A percentile compares a stretch with the other conserved stretches of the same genome.
These are phyloP conservation scores for Paramyrothecium roridum DNA, from an alignment of 2,329 filamentous ascomycete species.

Conservation along the genomic window DNA sequence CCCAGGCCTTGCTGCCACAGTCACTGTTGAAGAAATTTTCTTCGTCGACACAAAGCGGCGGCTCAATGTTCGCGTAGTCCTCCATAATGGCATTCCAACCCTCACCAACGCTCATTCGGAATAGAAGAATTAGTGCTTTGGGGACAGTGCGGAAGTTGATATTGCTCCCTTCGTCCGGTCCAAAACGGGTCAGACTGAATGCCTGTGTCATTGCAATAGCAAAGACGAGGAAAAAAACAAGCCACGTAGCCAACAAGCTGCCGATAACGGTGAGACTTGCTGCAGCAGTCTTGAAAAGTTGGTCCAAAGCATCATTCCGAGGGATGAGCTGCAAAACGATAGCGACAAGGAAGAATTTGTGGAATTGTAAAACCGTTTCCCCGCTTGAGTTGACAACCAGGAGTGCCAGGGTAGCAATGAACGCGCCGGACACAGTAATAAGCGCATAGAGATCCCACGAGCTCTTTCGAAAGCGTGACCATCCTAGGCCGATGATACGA, in stretches of 20 bases:
- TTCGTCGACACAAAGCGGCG: slow-evolving; percentile 75
- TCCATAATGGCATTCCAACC: slow-evolving; percentile 98
- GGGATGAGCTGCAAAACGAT: slow-evolving; percentile 90
- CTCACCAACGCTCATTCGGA: slow-evolving; percentile 89
- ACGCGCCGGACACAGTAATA: slow-evolving; percentile 73
- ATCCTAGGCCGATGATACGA: slow-evolving; percentile 83
- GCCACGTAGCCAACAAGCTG: slow-evolving; percentile 93
- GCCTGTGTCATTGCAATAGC: slow-evolving; percentile 95
- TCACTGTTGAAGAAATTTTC: slow-evolving; percentile 79
- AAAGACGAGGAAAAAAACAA: slow-evolving; percentile 93
- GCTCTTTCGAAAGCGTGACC: slow-evolving; percentile 86
- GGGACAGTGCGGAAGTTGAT: slow-evolving; percentile 92
- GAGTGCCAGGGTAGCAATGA: slow-evolving; percentile 75
- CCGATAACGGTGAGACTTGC: slow-evolving; percentile 87
- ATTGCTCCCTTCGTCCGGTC: slow-evolving; percentile 67
- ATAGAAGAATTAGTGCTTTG: slow-evolving; percentile 88
- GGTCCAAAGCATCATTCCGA: slow-evolving; percentile 93
- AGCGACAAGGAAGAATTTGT: slow-evolving; percentile 92
- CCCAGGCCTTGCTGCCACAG: slow-evolving; percentile 89
- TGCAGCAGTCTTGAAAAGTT: slow-evolving; percentile 97
- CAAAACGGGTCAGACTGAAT: slow-evolving; percentile 92
- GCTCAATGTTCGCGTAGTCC: slow-evolving; percentile 78
- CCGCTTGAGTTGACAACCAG: slow-evolving; percentile 59
- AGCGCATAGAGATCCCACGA: slow-evolving; percentile 95
- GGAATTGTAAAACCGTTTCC: slow-evolving; percentile 71